A percentile compares a stretch with the other conserved stretches of the same genome.
Conservation (phyloP, 352 stramenopile genomes). For the Phytophthora litchii region DNA sequence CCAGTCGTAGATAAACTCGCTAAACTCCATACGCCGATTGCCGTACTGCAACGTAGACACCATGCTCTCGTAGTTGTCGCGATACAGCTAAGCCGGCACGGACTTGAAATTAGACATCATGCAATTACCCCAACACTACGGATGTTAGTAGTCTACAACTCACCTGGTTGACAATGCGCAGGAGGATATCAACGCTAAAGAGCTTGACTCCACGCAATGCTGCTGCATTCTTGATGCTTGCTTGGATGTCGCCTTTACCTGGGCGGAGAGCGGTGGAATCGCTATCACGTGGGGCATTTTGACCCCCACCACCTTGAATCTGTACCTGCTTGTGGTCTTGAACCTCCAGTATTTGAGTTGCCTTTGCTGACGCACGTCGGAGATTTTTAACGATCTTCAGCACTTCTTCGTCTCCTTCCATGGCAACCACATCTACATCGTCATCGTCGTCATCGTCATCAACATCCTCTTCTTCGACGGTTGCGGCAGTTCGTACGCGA, state of each 20-base stretch:
- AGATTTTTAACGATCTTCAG: constrained; percentile 32
- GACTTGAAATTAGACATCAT: background rate
- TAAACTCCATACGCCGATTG: constrained; percentile 76
- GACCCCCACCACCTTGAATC: constrained; percentile 10
- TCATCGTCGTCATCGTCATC: constrained; percentile 24
- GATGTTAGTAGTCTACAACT: background rate
- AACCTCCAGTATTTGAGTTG: constrained; percentile 14
- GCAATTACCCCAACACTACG: background rate
- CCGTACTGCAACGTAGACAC: constrained; percentile 73
- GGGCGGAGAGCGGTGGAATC: constrained; percentile 15
- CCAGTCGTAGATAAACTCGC: constrained; percentile 87
- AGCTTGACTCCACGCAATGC: constrained; percentile 55
- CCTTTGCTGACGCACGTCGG: constrained; percentile 39
- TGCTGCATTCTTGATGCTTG: constrained; percentile 54
- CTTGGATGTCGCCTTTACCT: constrained; percentile 46
- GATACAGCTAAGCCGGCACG: constrained; percentile 54
- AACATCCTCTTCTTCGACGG: constrained; percentile 1
- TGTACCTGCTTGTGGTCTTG: constrained; percentile 16
- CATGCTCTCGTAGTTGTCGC: constrained; percentile 73
- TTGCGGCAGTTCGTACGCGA: constrained; percentile 4
- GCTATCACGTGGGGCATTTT: constrained; percentile 18
- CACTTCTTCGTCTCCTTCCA: constrained; percentile 52
- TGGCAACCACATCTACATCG: constrained; percentile 21
- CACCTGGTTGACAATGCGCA: constrained; percentile 67
- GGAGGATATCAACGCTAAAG: constrained; percentile 62